phyloP scores from a whole-genome alignment of 2,329 filamentous ascomycete genomes.

The Colletotrichum noveboracense region DNA sequence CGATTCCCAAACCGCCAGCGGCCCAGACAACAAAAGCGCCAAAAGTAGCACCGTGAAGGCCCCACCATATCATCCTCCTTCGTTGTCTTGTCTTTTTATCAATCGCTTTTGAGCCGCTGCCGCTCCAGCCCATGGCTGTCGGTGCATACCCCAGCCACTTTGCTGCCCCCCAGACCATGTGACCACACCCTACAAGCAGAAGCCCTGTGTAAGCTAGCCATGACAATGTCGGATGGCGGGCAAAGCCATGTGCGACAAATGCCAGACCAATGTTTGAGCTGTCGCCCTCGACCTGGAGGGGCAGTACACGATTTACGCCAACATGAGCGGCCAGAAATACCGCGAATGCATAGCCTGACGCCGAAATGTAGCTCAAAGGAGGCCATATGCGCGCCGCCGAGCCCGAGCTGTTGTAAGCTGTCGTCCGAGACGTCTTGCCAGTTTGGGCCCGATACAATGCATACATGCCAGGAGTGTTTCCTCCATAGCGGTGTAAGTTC shows the following conservation, averaged over 20 bases:
- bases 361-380: slow-evolving; percentile 69
- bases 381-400: slow-evolving; percentile 65
- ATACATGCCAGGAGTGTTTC: slow-evolving; percentile 61
- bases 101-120: slow-evolving; percentile 42
- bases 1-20: slow-evolving; percentile 78
- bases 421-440: slow-evolving; percentile 34
- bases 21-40: slow-evolving; percentile 75
- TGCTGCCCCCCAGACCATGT: slow-evolving; percentile 86
- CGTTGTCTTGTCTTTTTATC: slow-evolving; percentile 58
- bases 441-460: slow-evolving; percentile 37
- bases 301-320: slow-evolving; percentile 77
- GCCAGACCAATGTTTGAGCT: slow-evolving; percentile 84
- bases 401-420: slow-evolving; percentile 28
- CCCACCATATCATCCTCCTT: slow-evolving; percentile 72
- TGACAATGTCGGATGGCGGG: slow-evolving; percentile 69
- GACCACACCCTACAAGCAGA: slow-evolving; percentile 71
- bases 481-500: slow-evolving; percentile 77
- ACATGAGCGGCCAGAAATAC: slow-evolving; percentile 74
- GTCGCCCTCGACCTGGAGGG: slow-evolving; percentile 79
- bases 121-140: slow-evolving; percentile 53
- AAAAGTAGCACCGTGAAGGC: slow-evolving; percentile 69
- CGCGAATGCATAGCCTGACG: slow-evolving; percentile 74
- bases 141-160: slow-evolving; percentile 77
- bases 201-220: slow-evolving; percentile 73
- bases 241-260: slow-evolving; percentile 87